Percentiles rank a stretch among this genome's conserved stretches.
phyloP scores from a whole-genome alignment of 1,284 basidiomycete species.

The Neolentinus lepideus region DNA sequence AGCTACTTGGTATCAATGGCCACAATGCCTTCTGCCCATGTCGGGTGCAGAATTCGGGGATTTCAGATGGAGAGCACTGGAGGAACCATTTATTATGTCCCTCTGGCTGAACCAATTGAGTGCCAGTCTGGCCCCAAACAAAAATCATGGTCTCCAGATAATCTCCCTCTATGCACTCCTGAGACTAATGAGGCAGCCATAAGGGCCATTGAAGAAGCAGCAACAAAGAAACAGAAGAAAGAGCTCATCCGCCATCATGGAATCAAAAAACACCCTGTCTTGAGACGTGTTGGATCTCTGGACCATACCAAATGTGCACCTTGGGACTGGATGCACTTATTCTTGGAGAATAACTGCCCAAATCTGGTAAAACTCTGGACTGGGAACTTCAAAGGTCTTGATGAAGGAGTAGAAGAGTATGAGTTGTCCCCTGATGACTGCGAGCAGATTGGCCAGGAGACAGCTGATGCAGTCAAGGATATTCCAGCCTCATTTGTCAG shows the following conservation, averaged over 20 bases:
- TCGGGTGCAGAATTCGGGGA: slow-evolving; percentile 21
- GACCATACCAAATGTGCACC: slow-evolving; percentile 14
- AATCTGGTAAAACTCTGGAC: slow-evolving; percentile 23
- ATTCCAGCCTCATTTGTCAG: slow-evolving; percentile 26
- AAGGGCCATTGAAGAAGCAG: slow-evolving; percentile 9
- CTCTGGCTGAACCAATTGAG: slow-evolving; percentile 13
- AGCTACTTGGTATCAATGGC: slow-evolving; percentile 22
- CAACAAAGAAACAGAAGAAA: slow-evolving; percentile 9
- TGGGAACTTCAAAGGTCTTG: slow-evolving; percentile 22
- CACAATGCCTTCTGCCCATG: slow-evolving; percentile 23
- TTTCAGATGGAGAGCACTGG: slow-evolving; percentile 5
- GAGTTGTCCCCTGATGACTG: slow-evolving; percentile 14
- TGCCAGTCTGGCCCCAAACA: too few relatives aligned
- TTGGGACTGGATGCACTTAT: slow-evolving; percentile 26
- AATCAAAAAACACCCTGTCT: slow-evolving; percentile 14
- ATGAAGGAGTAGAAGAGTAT: slow-evolving; percentile 12
- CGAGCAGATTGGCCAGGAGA: slow-evolving; percentile 21
- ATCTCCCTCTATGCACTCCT: slow-evolving; percentile 15
- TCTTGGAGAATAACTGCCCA: slow-evolving; percentile 18
- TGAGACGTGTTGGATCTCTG: slow-evolving; percentile 15
- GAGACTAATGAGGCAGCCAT: slow-evolving; percentile 6
- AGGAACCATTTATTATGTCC: slow-evolving; percentile 18
- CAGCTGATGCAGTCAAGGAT: slow-evolving; percentile 11
- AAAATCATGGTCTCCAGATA: slow-evolving; percentile 8
- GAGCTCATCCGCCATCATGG: slow-evolving; percentile 16